A percentile compares a stretch with the other conserved stretches of the same genome.
Evolutionary conservation across 208 protist genomes (phyloP).

Genomic region (Acanthamoeba culbertsoni): DNA sequence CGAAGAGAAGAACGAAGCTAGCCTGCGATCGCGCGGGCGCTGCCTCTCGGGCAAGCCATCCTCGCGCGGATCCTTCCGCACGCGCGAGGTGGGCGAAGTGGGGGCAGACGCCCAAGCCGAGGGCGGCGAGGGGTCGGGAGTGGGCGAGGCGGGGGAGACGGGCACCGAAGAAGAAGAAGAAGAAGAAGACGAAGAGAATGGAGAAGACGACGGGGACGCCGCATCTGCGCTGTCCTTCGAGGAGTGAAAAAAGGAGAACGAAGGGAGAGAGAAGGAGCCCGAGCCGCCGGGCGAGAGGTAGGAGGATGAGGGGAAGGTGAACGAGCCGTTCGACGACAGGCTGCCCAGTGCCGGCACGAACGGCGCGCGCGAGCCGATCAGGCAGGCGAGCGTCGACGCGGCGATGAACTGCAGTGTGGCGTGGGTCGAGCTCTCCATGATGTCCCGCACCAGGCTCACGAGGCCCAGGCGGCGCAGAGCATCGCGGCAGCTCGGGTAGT

Average conservation of each 20-base stretch:
- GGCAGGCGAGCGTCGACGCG: neutral
- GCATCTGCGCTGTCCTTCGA: neutral
- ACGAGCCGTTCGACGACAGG: neutral
- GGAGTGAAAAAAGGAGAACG: neutral
- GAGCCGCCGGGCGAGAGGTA: neutral
- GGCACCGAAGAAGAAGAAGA: neutral
- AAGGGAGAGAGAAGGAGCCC: neutral
- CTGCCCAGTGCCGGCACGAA: neutral
- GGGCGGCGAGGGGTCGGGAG: neutral
- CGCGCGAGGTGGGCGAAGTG: neutral
- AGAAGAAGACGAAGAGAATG: neutral
- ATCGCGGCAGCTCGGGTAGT: neutral
- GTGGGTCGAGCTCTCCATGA: conserved; percentile 37
- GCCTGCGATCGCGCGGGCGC: neutral
- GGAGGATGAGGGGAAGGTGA: neutral
- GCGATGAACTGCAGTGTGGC: conserved; percentile 23
- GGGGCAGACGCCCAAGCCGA: neutral
- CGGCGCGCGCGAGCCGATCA: neutral
- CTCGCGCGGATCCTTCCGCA: neutral
- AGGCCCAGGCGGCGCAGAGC: neutral
- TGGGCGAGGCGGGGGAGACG: neutral
- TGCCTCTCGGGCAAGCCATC: neutral
- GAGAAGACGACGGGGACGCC: neutral
- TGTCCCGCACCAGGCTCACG: neutral
- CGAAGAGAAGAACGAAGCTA: conserved; percentile 13